Conservation (phyloP, 202 grass and related monocot species). For the Zizania palustris region DNA sequence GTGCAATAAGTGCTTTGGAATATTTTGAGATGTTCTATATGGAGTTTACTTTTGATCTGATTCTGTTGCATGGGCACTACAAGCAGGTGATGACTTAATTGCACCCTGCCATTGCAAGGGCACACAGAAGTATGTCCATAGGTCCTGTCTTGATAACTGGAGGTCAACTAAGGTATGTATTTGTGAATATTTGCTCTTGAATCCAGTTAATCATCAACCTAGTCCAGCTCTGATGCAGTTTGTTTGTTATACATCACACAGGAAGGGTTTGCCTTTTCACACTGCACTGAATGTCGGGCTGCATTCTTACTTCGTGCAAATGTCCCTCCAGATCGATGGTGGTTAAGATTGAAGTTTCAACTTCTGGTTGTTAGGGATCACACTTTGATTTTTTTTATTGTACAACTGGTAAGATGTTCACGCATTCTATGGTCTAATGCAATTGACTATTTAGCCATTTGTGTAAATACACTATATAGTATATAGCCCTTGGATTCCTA, state of each 20-base stretch:
- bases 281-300: conserved; percentile 95
- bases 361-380: conserved; percentile 91
- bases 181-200: conserved; percentile 24
- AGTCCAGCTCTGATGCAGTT: conserved; percentile 12
- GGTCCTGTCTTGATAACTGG: conserved; percentile 96
- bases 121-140: conserved; percentile 95
- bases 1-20: conserved; percentile 26
- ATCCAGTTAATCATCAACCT: background rate
- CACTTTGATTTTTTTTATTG: conserved; percentile 87
- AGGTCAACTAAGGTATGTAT: conserved; percentile 88
- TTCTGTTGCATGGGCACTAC: background rate
- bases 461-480: too few relatives aligned
- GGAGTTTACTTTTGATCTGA: conserved; percentile 10
- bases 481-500: too few relatives aligned
- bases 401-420: conserved; percentile 74
- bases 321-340: conserved; percentile 93
- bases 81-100: conserved; percentile 84
- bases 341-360: conserved; percentile 91
- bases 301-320: conserved; percentile 85
- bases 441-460: background rate
- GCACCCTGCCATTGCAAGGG: conserved; percentile 90
- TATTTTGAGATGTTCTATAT: conserved; percentile 21
- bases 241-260: conserved; percentile 39
- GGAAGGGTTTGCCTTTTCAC: conserved; percentile 99
- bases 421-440: conserved; percentile 17